A percentile compares a stretch with the other conserved stretches of the same genome.
Conservation (phyloP, 129 eudicot species). For the Tagetes erecta region DNA sequence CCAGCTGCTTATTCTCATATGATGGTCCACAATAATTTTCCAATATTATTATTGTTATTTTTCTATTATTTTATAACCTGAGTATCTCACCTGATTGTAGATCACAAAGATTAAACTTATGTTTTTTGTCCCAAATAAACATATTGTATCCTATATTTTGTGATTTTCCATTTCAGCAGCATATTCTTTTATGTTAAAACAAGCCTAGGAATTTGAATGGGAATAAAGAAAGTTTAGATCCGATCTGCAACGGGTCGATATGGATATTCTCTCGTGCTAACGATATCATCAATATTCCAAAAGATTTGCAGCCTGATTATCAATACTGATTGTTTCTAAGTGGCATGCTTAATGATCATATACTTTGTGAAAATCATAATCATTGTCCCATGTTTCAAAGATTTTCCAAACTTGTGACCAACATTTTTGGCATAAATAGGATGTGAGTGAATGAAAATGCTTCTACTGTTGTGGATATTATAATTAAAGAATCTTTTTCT, state of each 20-base stretch:
- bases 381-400: slow-evolving; percentile 4
- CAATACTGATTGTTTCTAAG: slow-evolving; percentile 14
- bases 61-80: slow-evolving; percentile 1
- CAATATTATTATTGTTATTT: not conserved
- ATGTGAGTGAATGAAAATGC: slow-evolving; percentile 10
- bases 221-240: slow-evolving; percentile 22
- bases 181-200: slow-evolving; percentile 7
- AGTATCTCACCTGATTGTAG: slow-evolving; percentile 14
- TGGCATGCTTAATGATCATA: slow-evolving; percentile 22
- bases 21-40: slow-evolving; percentile 29
- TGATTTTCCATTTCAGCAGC: not conserved
- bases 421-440: slow-evolving; percentile 1
- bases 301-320: slow-evolving; percentile 13
- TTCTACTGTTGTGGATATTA: not conserved
- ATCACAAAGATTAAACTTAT: slow-evolving; percentile 3
- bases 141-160: not conserved
- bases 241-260: slow-evolving; percentile 8
- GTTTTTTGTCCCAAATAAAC: slow-evolving; percentile 8
- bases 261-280: slow-evolving; percentile 19
- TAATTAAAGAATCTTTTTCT: not conserved
- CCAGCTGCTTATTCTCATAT: slow-evolving; percentile 44
- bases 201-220: slow-evolving; percentile 1
- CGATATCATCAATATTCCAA: slow-evolving; percentile 16
- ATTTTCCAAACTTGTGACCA: slow-evolving; percentile 13
- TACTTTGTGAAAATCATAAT: slow-evolving; percentile 20